Evolutionary conservation across 371 early-diverging fungal species (phyloP).

Genomic region (Apophysomyces variabilis): DNA sequence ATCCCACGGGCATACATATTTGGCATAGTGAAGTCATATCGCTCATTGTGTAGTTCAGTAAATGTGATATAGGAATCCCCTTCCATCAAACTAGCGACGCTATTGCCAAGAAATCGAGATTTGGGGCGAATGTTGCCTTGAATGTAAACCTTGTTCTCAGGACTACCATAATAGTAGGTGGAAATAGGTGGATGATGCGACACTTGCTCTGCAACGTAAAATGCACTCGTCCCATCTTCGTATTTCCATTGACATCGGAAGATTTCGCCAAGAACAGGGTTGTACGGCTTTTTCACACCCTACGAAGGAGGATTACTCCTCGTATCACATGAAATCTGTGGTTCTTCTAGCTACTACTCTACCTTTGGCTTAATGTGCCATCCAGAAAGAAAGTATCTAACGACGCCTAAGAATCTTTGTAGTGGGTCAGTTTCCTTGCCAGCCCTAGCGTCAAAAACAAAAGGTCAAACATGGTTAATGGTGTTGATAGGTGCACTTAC

Average conservation of each 20-base stretch:
- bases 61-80: conserved; percentile 78
- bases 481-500: conserved; percentile 48
- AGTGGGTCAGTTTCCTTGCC: conserved; percentile 71
- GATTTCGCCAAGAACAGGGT: conserved; percentile 92
- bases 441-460: conserved; percentile 42
- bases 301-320: conserved; percentile 24
- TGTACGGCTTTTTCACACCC: conserved; percentile 96
- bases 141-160: conserved; percentile 80
- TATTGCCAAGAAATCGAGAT: conserved; percentile 90
- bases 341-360: conserved; percentile 4
- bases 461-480: neutral
- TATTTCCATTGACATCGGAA: conserved; percentile 82
- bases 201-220: conserved; percentile 91
- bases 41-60: conserved; percentile 62
- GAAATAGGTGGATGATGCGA: conserved; percentile 96
- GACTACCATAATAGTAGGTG: conserved; percentile 82
- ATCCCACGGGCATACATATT: conserved; percentile 93
- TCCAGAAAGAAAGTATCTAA: conserved; percentile 88
- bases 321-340: neutral
- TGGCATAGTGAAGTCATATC: conserved; percentile 22
- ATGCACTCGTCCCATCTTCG: conserved; percentile 71
- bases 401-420: conserved; percentile 81
- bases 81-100: conserved; percentile 88
- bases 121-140: conserved; percentile 86
- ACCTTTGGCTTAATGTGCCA: conserved; percentile 97